Conservation (phyloP, 23 red algal species). For the Gracilaria vermiculophylla region DNA sequence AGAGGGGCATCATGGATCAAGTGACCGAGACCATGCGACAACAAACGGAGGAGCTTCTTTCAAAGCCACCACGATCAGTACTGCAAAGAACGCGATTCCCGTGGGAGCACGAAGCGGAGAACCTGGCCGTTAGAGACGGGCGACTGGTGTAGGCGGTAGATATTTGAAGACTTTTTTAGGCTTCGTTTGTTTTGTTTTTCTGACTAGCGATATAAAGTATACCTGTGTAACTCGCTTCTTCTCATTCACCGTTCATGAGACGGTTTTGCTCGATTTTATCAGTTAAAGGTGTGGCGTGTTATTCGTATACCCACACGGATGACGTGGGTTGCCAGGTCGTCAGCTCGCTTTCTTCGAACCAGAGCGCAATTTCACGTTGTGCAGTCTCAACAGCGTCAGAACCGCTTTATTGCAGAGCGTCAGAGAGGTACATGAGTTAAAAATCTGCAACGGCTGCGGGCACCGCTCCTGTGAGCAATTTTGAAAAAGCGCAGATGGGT, state of each 20-base stretch:
- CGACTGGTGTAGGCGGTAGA: background rate
- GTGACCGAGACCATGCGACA: background rate
- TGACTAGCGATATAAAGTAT: background rate
- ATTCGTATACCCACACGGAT: constrained; percentile 93
- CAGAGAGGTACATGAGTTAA: background rate
- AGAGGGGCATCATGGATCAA: background rate
- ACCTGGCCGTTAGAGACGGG: background rate
- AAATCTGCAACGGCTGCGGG: background rate
- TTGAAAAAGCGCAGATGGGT: no score
- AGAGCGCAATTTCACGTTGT: constrained; percentile 87
- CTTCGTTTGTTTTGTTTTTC: background rate
- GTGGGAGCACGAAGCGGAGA: background rate
- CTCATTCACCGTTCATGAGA: background rate
- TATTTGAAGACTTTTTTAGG: background rate
- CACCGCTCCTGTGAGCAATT: no score
- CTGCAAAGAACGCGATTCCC: background rate
- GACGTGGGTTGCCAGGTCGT: constrained; percentile 58
- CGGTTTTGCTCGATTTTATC: background rate
- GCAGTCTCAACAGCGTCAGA: constrained; percentile 94
- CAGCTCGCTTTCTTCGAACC: constrained; percentile 87
- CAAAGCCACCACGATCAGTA: background rate
- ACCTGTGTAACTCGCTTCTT: background rate
- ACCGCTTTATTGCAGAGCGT: constrained; percentile 28
- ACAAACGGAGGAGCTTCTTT: constrained; percentile 9
- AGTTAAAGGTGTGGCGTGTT: background rate